Conservation (phyloP, 345 rosid genomes). For the Populus tremula region DNA sequence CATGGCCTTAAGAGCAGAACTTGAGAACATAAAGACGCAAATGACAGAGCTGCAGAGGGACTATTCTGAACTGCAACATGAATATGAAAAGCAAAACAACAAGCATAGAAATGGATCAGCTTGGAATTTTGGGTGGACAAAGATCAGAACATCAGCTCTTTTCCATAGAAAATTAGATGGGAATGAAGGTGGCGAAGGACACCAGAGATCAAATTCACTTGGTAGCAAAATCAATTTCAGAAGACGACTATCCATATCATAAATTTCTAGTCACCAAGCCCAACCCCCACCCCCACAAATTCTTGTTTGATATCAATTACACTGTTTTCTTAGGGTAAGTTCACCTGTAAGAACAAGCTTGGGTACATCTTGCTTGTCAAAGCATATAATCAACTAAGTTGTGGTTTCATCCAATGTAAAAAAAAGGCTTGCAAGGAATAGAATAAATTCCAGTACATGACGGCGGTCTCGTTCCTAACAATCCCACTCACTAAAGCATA, state of each 20-base stretch:
- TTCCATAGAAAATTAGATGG: conserved; percentile 43
- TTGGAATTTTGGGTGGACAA: conserved; percentile 52
- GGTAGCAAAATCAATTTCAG: conserved; percentile 26
- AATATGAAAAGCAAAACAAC: conserved; percentile 48
- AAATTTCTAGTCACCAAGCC: background rate
- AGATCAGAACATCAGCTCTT: conserved; percentile 43
- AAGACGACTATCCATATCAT: conserved; percentile 47
- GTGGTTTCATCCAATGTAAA: background rate
- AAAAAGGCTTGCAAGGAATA: background rate
- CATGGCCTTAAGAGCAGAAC: conserved; percentile 52
- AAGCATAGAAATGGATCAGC: conserved; percentile 37
- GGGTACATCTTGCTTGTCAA: background rate
- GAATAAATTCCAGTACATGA: background rate
- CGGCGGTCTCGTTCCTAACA: background rate
- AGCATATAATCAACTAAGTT: background rate
- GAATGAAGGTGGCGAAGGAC: conserved; percentile 33
- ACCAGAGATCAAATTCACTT: conserved; percentile 25
- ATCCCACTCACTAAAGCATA: background rate
- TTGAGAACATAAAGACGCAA: conserved; percentile 49
- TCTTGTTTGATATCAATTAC: background rate
- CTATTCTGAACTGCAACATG: conserved; percentile 61
- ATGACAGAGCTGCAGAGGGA: conserved; percentile 65
- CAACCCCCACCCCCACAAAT: background rate
- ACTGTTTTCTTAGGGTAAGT: background rate
- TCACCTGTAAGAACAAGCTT: background rate